Evolutionary conservation across 2,329 filamentous ascomycete genomes (phyloP).

Genomic region (Aspergillus sergii): DNA sequence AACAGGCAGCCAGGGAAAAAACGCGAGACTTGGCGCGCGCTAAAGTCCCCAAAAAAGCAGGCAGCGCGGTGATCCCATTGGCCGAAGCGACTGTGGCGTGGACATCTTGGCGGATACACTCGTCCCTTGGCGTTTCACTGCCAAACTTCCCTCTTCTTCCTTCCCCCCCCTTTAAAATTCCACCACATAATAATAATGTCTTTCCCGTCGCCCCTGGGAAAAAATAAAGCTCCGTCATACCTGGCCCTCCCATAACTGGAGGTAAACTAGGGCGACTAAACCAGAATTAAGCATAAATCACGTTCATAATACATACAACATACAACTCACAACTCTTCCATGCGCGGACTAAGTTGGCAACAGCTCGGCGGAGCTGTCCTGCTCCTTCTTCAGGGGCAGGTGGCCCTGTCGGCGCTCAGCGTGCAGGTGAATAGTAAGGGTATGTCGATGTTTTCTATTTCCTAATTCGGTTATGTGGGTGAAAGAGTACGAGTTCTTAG

Average conservation of each 20-base stretch:
- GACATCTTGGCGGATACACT: neutral
- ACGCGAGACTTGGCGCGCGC: neutral
- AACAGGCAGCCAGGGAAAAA: neutral
- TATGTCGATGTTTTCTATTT: neutral
- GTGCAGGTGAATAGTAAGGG: conserved; percentile 7
- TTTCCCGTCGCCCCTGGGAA: neutral
- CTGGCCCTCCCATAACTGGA: neutral
- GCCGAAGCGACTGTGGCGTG: neutral
- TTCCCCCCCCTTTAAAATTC: neutral
- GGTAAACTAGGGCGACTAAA: neutral
- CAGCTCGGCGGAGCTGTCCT: conserved; percentile 8
- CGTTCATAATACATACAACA: neutral
- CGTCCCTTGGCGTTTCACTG: conserved; percentile 1
- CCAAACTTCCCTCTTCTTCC: neutral
- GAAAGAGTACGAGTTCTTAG: neutral
- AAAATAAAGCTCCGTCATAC: neutral
- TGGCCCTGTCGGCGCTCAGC: conserved; percentile 5
- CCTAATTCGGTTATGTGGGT: neutral
- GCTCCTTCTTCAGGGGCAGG: conserved; percentile 8
- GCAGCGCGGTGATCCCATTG: neutral
- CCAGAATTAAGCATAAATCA: neutral
- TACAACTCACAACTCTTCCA: neutral
- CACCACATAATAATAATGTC: neutral
- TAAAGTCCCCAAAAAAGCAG: neutral
- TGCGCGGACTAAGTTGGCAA: conserved; percentile 3